These are phyloP conservation scores for Gracilaria gracilis DNA, from an alignment of 23 red algal species.

Conservation along the genomic window DNA sequence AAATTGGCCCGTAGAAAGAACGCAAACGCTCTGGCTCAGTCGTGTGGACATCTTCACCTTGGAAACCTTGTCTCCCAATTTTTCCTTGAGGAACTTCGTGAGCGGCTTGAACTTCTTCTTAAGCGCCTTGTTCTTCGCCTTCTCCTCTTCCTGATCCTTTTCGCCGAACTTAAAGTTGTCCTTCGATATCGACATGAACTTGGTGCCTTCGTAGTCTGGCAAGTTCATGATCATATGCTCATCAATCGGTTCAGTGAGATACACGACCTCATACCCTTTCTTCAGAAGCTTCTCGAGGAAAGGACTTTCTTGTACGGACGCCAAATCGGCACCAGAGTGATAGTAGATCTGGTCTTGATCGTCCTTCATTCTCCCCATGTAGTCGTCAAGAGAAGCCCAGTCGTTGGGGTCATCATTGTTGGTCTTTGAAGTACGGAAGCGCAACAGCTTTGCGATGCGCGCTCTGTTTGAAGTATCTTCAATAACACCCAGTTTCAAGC, in stretches of 20 bases:
- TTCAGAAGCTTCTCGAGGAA: conserved; percentile 91
- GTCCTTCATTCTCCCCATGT: conserved; percentile 87
- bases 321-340: conserved; percentile 68
- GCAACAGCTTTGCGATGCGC: conserved; percentile 85
- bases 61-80: conserved; percentile 75
- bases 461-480: conserved; percentile 78
- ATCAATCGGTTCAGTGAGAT: conserved; percentile 91
- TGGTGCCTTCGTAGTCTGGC: conserved; percentile 82
- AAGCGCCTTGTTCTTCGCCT: conserved; percentile 69
- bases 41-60: conserved; percentile 88
- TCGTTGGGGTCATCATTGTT: conserved; percentile 73
- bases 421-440: conserved; percentile 84
- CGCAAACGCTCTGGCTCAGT: conserved; percentile 72
- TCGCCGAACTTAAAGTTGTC: conserved; percentile 89
- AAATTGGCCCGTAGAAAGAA: conserved; percentile 78
- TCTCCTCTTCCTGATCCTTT: conserved; percentile 82
- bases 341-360: conserved; percentile 97
- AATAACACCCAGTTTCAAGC: conserved; percentile 89
- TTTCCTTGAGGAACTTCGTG: conserved; percentile 79
- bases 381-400: conserved; percentile 86
- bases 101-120: conserved; percentile 80
- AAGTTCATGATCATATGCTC: conserved; percentile 87
- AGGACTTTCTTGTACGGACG: conserved; percentile 69
- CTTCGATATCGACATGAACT: conserved; percentile 83
- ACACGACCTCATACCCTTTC: conserved; percentile 90